phyloP scores from a whole-genome alignment of 352 stramenopile species.

The Phytophthora foliorum region DNA sequence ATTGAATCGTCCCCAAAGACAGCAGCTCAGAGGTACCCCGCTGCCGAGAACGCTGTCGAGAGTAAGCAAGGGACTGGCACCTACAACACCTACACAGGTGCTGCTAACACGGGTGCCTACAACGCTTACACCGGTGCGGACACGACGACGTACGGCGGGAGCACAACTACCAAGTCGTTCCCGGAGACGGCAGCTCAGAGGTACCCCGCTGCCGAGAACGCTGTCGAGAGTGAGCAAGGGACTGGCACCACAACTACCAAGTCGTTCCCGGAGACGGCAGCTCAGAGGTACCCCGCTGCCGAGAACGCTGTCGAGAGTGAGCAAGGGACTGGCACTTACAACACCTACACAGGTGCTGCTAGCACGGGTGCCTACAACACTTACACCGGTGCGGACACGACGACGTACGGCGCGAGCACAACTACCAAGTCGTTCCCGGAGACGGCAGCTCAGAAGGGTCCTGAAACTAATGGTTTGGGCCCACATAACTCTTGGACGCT shows the following conservation, averaged over 20 bases:
- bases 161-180: background rate
- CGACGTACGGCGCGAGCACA: background rate
- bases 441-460: too few species aligned
- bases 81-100: conserved; percentile 4
- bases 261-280: background rate
- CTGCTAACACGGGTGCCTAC: background rate
- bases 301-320: background rate
- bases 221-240: too few species aligned
- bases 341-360: too few species aligned
- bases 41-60: too few species aligned
- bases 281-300: background rate
- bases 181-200: too few species aligned
- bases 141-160: conserved; percentile 7
- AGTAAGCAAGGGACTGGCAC: background rate
- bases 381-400: conserved; percentile 10
- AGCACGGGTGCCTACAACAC: conserved; percentile 4
- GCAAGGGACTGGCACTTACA: conserved; percentile 8
- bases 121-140: conserved; percentile 6
- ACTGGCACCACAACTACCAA: too few species aligned
- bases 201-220: too few species aligned
- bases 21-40: background rate
- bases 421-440: background rate
- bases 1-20: background rate
- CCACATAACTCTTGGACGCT: too few species aligned
- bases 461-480: too few species aligned